Evolutionary conservation across 345 rosid species (phyloP), one percentile per base, ranked within the genome.

Genomic region (Atalantia buxifolia): DNA sequence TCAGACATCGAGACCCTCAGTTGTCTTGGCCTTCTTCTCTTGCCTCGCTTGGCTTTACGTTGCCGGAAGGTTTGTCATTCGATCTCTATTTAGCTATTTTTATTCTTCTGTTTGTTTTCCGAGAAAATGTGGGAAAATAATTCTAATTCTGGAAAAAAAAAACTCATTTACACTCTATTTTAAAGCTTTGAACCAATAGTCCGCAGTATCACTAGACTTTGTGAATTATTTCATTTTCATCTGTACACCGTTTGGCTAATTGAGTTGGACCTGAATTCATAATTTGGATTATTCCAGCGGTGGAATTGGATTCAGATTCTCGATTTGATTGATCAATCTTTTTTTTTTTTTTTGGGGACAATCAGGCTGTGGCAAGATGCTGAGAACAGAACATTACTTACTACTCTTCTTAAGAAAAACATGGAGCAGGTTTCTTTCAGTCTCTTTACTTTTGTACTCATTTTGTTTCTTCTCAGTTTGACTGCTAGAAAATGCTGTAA

Each of bases 301-400:
- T 30, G 38, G 60, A 75, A 45, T 75, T 64, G 61, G 70, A 22
- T 16, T 13, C 50, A 45, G 50, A 45, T 45, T 2, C 50, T 12
- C 50, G 5, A 45, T 45, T 53, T 53, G 5, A 53, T 53, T 53
- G 22, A 53, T 53, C 57, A 50, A 50, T 50, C 19, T 16, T 16
- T 53, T 19, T 38, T 36, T 62, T 42, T 53, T 71, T 64, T 55
- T 72, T 36, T 2, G 13, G 3, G 45, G 42, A 79, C 68, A 35
- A 73, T 71, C 85, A 94, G 97, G 91, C 90, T 96, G 84, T 96
- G 98, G 99, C 98, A 96, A 90, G 99, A 96, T 61, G 89, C 97
- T 9, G 97, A 94, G 88, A 91, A 88, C 81, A 88, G 99, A 86
- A 83, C 80, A 12, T 67, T 94, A 48, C 91, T 96, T 56, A 64